Conservation (phyloP, 108 stramenopile genomes). For the Fragilaria radians region DNA sequence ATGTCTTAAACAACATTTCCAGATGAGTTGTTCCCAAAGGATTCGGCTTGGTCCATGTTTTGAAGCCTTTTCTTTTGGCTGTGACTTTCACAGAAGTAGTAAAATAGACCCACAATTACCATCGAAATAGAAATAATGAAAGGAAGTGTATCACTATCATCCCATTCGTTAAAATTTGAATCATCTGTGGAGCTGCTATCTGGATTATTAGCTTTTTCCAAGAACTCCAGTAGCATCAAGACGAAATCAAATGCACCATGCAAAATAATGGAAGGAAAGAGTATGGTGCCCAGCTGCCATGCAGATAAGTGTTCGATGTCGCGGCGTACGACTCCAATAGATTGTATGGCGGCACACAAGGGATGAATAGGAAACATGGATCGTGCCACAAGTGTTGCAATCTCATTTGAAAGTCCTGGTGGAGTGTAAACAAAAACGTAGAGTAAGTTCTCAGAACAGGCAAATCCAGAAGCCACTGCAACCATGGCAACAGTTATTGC, state of each 20-base stretch:
- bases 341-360: conserved; percentile 54
- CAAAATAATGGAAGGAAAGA: conserved; percentile 38
- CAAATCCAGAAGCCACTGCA: conserved; percentile 71
- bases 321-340: conserved; percentile 48
- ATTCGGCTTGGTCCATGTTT: conserved; percentile 4
- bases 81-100: conserved; percentile 1
- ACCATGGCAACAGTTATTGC: conserved; percentile 82
- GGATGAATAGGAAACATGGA: conserved; percentile 51
- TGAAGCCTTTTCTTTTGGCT: not conserved
- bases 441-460: conserved; percentile 80
- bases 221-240: conserved; percentile 36
- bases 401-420: conserved; percentile 13
- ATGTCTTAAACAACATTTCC: too few relatives aligned
- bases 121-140: conserved; percentile 9
- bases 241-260: conserved; percentile 57
- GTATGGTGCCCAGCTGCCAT: conserved; percentile 26
- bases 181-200: not conserved
- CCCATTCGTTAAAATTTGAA: conserved; percentile 15
- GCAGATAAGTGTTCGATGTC: conserved; percentile 37
- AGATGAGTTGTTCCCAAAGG: too few relatives aligned
- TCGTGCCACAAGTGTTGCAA: conserved; percentile 36
- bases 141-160: conserved; percentile 2
- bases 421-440: conserved; percentile 8
- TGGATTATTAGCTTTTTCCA: not conserved
- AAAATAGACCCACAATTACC: conserved; percentile 8